These are phyloP conservation scores for Amoebophrya sp. DNA, from an alignment of 169 alveolate species.

Conservation along the genomic window DNA sequence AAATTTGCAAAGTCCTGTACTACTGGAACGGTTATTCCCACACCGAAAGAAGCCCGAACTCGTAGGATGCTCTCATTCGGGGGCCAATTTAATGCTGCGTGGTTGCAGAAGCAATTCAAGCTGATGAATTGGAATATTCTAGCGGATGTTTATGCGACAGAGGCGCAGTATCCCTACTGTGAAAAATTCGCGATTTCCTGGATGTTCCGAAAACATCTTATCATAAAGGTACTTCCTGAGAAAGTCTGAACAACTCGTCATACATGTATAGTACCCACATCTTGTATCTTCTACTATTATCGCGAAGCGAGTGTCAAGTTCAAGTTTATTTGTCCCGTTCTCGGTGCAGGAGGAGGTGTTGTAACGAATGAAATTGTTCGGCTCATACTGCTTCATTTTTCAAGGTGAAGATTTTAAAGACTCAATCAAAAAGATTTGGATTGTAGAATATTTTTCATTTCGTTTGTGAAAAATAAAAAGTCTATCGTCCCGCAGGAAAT, in stretches of 20 bases:
- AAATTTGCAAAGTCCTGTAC: slow-evolving; percentile 39
- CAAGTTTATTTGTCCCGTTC: too few species aligned
- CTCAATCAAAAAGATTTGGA: background rate
- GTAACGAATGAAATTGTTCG: too few species aligned
- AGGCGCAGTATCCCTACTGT: slow-evolving; percentile 65
- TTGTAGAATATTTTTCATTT: background rate
- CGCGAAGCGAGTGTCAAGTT: too few species aligned
- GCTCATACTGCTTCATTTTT: too few species aligned
- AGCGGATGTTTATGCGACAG: slow-evolving; percentile 67
- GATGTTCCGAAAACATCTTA: slow-evolving; percentile 63
- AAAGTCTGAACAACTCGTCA: too few species aligned
- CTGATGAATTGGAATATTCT: slow-evolving; percentile 60
- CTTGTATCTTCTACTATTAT: too few species aligned
- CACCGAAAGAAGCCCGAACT: slow-evolving; percentile 49
- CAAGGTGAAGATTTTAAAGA: too few species aligned
- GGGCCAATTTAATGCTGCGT: slow-evolving; percentile 44
- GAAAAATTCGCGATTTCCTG: slow-evolving; percentile 66
- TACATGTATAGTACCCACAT: too few species aligned
- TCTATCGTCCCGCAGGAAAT: slow-evolving; percentile 22
- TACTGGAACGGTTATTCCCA: slow-evolving; percentile 49
- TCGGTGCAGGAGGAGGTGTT: too few species aligned
- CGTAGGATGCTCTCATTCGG: background rate
- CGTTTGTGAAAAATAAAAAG: background rate
- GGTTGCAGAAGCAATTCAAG: slow-evolving; percentile 47
- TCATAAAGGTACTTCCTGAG: too few species aligned